Conservation (phyloP, 225 moss, liverwort and hornwort genomes). For the Physcomitrium patens region DNA sequence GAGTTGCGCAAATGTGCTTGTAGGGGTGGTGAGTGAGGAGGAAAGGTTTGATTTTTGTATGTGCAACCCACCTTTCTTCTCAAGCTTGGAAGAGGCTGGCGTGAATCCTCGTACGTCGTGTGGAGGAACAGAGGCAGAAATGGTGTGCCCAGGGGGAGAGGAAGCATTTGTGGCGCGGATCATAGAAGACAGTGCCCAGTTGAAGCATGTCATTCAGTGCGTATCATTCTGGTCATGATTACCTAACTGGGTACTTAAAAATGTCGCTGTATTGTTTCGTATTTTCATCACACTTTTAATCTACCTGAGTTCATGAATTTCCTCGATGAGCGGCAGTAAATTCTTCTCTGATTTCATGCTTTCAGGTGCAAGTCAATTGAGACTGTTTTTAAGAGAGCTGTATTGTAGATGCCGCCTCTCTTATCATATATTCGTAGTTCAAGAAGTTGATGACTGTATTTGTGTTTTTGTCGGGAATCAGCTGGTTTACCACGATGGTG, state of each 20-base stretch:
- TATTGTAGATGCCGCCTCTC: neutral
- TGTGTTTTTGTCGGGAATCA: slow-evolving; percentile 32
- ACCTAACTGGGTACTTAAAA: neutral
- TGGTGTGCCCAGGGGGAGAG: slow-evolving; percentile 97
- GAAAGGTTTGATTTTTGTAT: slow-evolving; percentile 97
- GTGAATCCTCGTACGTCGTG: slow-evolving; percentile 94
- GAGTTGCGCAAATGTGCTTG: slow-evolving; percentile 49
- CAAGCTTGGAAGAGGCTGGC: slow-evolving; percentile 80
- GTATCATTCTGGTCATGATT: slow-evolving; percentile 36
- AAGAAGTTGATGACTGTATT: slow-evolving; percentile 16
- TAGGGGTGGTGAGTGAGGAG: slow-evolving; percentile 63
- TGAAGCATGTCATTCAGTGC: slow-evolving; percentile 85
- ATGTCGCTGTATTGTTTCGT: slow-evolving; percentile 14
- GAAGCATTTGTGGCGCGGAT: slow-evolving; percentile 78
- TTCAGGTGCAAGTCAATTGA: neutral
- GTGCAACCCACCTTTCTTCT: slow-evolving; percentile 99
- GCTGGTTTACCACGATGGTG: slow-evolving; percentile 99
- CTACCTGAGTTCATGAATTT: neutral
- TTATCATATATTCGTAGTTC: neutral
- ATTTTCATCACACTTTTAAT: neutral
- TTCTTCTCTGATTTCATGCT: neutral
- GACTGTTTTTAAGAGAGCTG: slow-evolving; percentile 1
- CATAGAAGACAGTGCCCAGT: slow-evolving; percentile 71
- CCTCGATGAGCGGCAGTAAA: slow-evolving; percentile 6
- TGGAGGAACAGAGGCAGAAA: slow-evolving; percentile 86